These are phyloP conservation scores for Lactuca sativa DNA, from an alignment of 129 eudicot species.

Conservation along the genomic window DNA sequence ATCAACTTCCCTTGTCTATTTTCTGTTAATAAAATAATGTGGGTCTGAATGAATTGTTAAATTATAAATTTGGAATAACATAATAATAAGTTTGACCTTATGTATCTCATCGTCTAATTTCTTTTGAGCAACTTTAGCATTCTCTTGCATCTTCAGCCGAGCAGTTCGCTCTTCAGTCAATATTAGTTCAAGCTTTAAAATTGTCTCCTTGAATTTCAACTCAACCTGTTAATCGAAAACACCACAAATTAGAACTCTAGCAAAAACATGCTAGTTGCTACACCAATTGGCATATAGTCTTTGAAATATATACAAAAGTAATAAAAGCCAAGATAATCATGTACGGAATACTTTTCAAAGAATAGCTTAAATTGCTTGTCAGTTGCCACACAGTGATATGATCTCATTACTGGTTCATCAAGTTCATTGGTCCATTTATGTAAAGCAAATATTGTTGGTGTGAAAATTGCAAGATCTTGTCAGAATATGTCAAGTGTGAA, in stretches of 20 bases:
- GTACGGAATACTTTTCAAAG: not conserved
- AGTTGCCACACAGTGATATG: conserved; percentile 1
- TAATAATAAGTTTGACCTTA: conserved; percentile 12
- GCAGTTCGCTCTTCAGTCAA: conserved; percentile 66
- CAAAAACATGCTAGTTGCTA: not conserved
- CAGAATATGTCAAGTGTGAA: too few relatives aligned
- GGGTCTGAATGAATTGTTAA: too few relatives aligned
- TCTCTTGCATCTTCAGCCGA: conserved; percentile 45
- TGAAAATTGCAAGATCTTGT: too few relatives aligned
- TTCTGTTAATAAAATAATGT: conserved; percentile 41
- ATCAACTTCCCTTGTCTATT: conserved; percentile 36
- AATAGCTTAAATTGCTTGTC: conserved; percentile 44
- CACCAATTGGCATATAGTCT: too few relatives aligned
- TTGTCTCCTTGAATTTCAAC: not conserved
- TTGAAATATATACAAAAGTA: too few relatives aligned
- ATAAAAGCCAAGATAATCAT: not conserved
- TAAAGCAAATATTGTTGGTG: not conserved
- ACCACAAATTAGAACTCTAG: not conserved
- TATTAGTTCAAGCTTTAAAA: conserved; percentile 48
- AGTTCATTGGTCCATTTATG: conserved; percentile 48
- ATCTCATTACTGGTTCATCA: not conserved
- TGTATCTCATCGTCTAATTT: not conserved
- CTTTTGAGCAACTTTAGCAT: too few relatives aligned
- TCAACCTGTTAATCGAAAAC: not conserved
- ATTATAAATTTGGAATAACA: too few relatives aligned